Evolutionary conservation across 495 filamentous ascomycete species (phyloP).

Genomic region (Xylaria palmicola): DNA sequence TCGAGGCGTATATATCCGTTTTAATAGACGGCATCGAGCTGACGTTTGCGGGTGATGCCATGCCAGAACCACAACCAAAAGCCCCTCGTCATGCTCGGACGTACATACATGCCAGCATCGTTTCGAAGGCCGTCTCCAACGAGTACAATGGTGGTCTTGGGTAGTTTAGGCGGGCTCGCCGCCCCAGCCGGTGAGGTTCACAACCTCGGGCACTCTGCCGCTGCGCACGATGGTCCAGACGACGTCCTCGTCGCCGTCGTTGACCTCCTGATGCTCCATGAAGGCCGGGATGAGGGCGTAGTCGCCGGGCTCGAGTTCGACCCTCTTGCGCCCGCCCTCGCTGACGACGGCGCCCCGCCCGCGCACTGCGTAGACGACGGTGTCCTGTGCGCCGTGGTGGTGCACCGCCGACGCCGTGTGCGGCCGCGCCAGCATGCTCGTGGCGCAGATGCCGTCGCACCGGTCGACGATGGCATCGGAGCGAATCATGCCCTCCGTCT

Average conservation of each 20-base stretch:
- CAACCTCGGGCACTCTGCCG: slow-evolving; percentile 48
- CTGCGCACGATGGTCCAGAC: slow-evolving; percentile 55
- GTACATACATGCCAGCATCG: background rate
- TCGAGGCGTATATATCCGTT: background rate
- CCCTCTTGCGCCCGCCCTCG: slow-evolving; percentile 34
- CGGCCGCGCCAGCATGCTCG: slow-evolving; percentile 55
- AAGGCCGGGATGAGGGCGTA: slow-evolving; percentile 56
- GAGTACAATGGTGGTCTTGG: too few species aligned
- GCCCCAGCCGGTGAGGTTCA: slow-evolving; percentile 53
- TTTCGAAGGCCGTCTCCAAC: too few species aligned
- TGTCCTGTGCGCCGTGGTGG: slow-evolving; percentile 57
- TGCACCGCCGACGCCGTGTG: slow-evolving; percentile 52
- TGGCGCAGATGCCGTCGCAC: slow-evolving; percentile 46
- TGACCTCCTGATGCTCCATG: slow-evolving; percentile 57
- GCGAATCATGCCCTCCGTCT: slow-evolving; percentile 56
- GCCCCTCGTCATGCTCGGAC: background rate
- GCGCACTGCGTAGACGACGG: slow-evolving; percentile 51
- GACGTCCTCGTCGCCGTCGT: slow-evolving; percentile 55
- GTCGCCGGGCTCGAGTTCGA: slow-evolving; percentile 51
- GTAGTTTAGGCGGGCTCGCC: slow-evolving; percentile 20
- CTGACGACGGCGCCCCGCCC: slow-evolving; percentile 49
- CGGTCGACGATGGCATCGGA: slow-evolving; percentile 52
- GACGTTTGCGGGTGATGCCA: background rate
- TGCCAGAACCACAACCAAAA: background rate
- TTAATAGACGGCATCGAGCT: slow-evolving; percentile 19